Conservation (phyloP, 2,329 filamentous ascomycete species). For the Alternaria triticimaculans region DNA sequence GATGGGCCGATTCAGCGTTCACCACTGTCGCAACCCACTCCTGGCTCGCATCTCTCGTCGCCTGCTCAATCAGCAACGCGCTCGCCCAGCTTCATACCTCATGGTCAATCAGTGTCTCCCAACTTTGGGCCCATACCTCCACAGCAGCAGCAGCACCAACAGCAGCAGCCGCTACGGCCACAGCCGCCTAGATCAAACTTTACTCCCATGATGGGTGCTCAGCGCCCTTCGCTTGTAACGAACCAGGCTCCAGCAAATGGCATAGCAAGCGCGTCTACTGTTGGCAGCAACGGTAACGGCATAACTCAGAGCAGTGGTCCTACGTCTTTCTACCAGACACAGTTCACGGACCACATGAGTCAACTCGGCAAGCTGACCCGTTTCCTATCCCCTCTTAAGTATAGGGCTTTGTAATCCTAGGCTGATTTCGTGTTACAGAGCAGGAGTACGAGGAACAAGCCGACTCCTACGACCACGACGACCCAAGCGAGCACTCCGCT, state of each 20-base stretch:
- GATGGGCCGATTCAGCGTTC: constrained; percentile 60
- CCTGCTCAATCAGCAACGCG: constrained; percentile 63
- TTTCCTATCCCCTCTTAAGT: constrained; percentile 54
- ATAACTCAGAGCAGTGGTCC: constrained; percentile 50
- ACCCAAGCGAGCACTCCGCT: constrained; percentile 69
- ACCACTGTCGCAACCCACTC: constrained; percentile 80
- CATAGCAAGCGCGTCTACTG: constrained; percentile 45
- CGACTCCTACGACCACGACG: constrained; percentile 85
- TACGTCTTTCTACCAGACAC: constrained; percentile 76
- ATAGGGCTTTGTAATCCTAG: constrained; percentile 71
- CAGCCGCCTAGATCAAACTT: constrained; percentile 59
- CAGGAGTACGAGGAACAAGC: constrained; percentile 94
- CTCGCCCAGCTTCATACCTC: constrained; percentile 67
- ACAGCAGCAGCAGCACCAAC: constrained; percentile 48
- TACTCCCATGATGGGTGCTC: constrained; percentile 50
- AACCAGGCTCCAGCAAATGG: constrained; percentile 47
- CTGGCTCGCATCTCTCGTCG: constrained; percentile 78
- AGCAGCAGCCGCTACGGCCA: constrained; percentile 47
- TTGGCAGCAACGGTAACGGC: constrained; percentile 45
- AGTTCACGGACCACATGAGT: constrained; percentile 93
- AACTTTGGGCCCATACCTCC: constrained; percentile 61
- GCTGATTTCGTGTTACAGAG: constrained; percentile 76
- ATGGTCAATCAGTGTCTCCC: constrained; percentile 66
- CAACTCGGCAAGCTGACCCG: constrained; percentile 85
- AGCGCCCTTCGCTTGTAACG: constrained; percentile 47